Conservation (phyloP, 305 asterid species). For the Striga hermonthica region DNA sequence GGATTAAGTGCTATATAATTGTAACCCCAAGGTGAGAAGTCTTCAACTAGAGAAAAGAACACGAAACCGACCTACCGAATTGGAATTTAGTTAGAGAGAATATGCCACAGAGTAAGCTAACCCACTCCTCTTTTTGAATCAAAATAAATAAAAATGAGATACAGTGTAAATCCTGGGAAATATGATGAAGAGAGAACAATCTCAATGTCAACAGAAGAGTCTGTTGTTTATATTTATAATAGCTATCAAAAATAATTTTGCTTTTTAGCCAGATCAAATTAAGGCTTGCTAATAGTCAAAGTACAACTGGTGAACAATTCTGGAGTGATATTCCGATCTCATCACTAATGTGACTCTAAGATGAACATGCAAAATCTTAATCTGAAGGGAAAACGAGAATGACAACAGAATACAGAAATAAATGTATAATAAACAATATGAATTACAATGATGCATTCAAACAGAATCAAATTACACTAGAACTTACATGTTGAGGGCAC, state of each 20-base stretch:
- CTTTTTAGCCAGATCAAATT: constrained; percentile 11
- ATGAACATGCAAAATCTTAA: not conserved
- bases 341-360: not conserved
- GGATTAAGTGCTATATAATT: constrained; percentile 14
- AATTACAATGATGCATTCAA: not conserved
- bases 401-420: not conserved
- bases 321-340: constrained; percentile 13
- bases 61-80: constrained; percentile 1
- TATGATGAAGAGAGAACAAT: constrained; percentile 14
- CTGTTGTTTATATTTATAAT: not conserved
- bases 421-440: not conserved
- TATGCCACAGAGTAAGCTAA: constrained; percentile 3
- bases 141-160: not conserved
- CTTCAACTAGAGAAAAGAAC: not conserved
- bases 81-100: not conserved
- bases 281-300: not conserved
- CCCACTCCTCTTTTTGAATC: not conserved
- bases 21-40: not conserved
- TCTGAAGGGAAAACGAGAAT: constrained; percentile 5
- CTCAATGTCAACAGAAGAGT: not conserved
- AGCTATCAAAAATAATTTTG: not conserved
- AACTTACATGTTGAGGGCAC: constrained; percentile 94
- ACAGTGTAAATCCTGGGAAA: constrained; percentile 2
- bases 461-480: constrained; percentile 2
- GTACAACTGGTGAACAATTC: constrained; percentile 4